Evolutionary conservation across 441 rosid species (phyloP), one percentile per base, ranked within the genome.

Genomic region (Geranium incanum): DNA sequence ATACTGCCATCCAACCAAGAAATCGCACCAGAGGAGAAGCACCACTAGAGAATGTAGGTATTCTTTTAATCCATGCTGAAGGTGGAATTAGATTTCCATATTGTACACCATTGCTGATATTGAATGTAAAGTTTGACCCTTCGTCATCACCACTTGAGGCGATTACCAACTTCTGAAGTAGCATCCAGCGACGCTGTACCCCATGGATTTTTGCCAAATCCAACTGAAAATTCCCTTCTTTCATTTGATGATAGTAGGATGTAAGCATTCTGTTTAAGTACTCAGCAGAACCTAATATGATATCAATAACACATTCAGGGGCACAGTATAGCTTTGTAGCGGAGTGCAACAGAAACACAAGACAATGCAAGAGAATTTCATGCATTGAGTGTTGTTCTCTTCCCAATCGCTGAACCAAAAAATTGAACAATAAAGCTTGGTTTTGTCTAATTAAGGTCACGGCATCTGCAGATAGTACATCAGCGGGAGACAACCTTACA

Each of bases 1-100:
- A 88, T 77, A 91, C 76, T 66, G 92, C 97, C 97, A 91, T 91
- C 97, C 97, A 91, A 73, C 97, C 97, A 72, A 91, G 86, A 82
- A 86, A 91, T 38, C 92, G 88, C 41, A 88, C 95, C 75, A 86
- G 86, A 62, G 93, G 87, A 19, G 83, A 86, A 78, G 83, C 75
- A 86, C 80, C 86, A 66, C 41, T 70, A 74, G 92, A 86, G 84
- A 91, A 89, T 72, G 78, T 65, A 16, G 85, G 67, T 84, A 88
- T 86, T 78, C 79, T 85, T 74, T 84, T 79, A 81, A 89, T 76
- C 97, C 97, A 91, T 62, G 80, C 90, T 39, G 88, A 79, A 64
- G 89, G 84, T 23, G 93, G 90, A 80, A 91, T 75, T 77, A 91
- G 81, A 63, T 82, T 83, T 73, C 90, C 85, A 81, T 79, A 78